A percentile compares a stretch with the other conserved stretches of the same genome.
phyloP scores from a whole-genome alignment of 225 moss, liverwort and hornwort genomes.

The Antitrichia curtipendula region DNA sequence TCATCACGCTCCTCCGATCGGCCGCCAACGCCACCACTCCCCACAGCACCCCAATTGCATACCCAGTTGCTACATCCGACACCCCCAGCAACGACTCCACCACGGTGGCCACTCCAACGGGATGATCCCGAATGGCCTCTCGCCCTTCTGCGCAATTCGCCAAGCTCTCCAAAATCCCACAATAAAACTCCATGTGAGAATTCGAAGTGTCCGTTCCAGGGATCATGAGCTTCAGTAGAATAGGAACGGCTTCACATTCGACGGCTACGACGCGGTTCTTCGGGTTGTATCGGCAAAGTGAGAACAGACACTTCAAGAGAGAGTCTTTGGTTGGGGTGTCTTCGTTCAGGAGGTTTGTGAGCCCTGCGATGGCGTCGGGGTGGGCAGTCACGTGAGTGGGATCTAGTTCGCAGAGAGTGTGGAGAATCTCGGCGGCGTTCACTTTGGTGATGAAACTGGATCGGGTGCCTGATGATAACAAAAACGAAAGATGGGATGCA shows the following conservation, averaged over 20 bases:
- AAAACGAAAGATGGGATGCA: neutral
- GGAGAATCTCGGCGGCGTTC: neutral
- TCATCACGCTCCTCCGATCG: constrained; percentile 28
- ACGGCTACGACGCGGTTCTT: constrained; percentile 35
- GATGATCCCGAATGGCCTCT: constrained; percentile 47
- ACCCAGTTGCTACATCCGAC: constrained; percentile 43
- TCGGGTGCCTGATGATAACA: neutral
- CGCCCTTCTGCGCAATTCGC: constrained; percentile 58
- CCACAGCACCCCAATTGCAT: constrained; percentile 41
- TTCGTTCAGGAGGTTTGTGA: constrained; percentile 11
- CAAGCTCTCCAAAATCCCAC: constrained; percentile 42
- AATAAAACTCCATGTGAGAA: constrained; percentile 13
- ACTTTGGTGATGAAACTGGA: neutral
- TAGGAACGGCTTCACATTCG: constrained; percentile 25
- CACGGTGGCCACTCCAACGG: constrained; percentile 32
- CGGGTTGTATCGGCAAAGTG: constrained; percentile 19
- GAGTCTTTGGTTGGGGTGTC: neutral
- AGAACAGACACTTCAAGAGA: neutral
- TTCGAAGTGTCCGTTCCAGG: neutral
- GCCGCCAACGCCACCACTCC: constrained; percentile 32
- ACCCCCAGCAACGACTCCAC: constrained; percentile 38
- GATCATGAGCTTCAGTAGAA: constrained; percentile 21
- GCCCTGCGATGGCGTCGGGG: constrained; percentile 13
- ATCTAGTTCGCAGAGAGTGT: neutral
- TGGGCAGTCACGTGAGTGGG: neutral